Base-by-base conservation (phyloP, 202 grass and related monocot genomes). In the Cymbopogon flexuosus region DNA sequence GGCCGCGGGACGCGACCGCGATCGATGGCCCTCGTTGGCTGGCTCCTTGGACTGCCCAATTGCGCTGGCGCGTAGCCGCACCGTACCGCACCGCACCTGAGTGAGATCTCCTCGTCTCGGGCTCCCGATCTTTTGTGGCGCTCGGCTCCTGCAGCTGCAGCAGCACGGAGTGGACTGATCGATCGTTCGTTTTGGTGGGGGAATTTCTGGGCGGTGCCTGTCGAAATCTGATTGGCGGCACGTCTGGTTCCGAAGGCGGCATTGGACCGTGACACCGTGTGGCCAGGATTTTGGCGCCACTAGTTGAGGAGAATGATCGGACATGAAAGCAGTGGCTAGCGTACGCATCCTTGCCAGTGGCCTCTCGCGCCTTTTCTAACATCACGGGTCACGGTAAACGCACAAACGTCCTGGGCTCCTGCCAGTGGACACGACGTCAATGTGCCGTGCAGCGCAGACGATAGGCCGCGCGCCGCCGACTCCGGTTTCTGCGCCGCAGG, bases 1-100 rank as follows among this genome's bases (percentile, higher is more conserved):
- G 67, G 82, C 82, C 11, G 64, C 70, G 62, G 5, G 62, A 34
- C 78, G 85, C 70, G 59, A 66, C 75, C 60, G 59, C 75, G 75
- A 13, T 37, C 56, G 68, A 72, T 2, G 0, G 9, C 41, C 15
- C 23, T 10, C 49, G 21, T 52, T 27, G 57, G 19, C 22, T 27
- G 57, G 19, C 22, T 24, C 21, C 19, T 60, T n/a, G 40, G 1
- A 31, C 4, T 16, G 77, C 31, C 70, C 47, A 39, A 14, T 54
- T 8, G 77, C 51, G 62, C 10, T 46, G 83, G 13, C 83, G 66
- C 65, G 43, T 78, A 73, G 83, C 72, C 24, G 47, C 78, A 40
- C 63, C 22, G 3, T 16, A 8, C 72, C 24, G 47, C 78, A 40
- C 63, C 22, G 3, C 22, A 8, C 16, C 16, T n/a, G 16, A 52